A percentile compares a stretch with the other conserved stretches of the same genome.
These are phyloP conservation scores for Podaxis pistillaris DNA, from an alignment of 768 basidiomycete species.

Conservation along the genomic window DNA sequence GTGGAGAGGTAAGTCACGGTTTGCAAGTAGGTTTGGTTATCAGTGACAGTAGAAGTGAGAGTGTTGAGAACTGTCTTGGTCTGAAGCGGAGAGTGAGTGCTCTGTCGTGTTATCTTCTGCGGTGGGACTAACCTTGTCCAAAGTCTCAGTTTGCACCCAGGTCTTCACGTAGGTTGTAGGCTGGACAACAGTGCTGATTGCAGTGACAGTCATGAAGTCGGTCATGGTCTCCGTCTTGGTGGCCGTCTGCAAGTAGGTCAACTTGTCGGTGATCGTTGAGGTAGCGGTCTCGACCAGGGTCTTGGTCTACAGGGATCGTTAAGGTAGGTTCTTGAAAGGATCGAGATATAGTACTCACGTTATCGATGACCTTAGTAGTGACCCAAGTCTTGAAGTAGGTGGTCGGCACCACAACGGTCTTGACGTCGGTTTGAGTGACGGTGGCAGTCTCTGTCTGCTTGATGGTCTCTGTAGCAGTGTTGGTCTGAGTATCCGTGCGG, in stretches of 20 bases:
- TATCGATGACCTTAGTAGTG: conserved; percentile 56
- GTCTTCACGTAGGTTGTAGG: conserved; percentile 60
- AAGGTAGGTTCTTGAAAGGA: background rate
- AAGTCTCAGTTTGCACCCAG: conserved; percentile 53
- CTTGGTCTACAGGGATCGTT: conserved; percentile 40
- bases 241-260: conserved; percentile 55
- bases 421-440: conserved; percentile 52
- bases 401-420: conserved; percentile 54
- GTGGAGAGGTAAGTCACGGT: conserved; percentile 55
- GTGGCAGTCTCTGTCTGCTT: conserved; percentile 55
- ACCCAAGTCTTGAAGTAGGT: conserved; percentile 54
- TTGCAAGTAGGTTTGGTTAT: conserved; percentile 45
- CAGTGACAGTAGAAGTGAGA: conserved; percentile 49
- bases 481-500: conserved; percentile 42
- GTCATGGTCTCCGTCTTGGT: conserved; percentile 56
- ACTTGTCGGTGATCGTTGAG: conserved; percentile 47
- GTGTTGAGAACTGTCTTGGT: conserved; percentile 61
- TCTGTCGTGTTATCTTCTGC: background rate
- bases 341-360: conserved; percentile 36
- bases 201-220: conserved; percentile 51
- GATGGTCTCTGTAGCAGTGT: conserved; percentile 46
- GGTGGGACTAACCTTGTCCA: conserved; percentile 47
- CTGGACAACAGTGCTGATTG: conserved; percentile 47
- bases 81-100: conserved; percentile 26
- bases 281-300: conserved; percentile 52